phyloP scores from a whole-genome alignment of 2,329 filamentous ascomycete genomes.

The Fusarium graminum region DNA sequence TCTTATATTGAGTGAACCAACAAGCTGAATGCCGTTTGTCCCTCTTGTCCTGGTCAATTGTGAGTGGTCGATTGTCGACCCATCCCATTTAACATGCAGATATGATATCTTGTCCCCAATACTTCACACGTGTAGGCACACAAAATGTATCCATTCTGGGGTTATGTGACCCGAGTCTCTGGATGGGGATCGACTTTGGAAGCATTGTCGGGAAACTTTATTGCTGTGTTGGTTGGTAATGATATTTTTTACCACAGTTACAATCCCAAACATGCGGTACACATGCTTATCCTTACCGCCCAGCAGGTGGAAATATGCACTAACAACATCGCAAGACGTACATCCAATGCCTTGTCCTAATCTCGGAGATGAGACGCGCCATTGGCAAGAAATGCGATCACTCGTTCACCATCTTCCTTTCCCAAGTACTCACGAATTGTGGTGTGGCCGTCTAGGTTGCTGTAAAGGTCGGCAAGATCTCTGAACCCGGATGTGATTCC shows the following conservation, averaged over 20 bases:
- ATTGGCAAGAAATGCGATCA: constrained; percentile 50
- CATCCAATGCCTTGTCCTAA: neutral
- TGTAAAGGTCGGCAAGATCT: constrained; percentile 46
- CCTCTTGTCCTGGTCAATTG: constrained; percentile 16
- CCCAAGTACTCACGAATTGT: constrained; percentile 50
- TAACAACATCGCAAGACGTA: constrained; percentile 9
- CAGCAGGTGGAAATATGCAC: neutral
- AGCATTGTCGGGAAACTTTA: constrained; percentile 12
- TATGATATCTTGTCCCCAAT: constrained; percentile 13
- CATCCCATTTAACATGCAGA: constrained; percentile 33
- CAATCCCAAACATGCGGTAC: constrained; percentile 4
- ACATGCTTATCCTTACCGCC: constrained; percentile 19
- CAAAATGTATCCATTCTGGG: neutral
- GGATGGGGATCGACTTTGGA: constrained; percentile 30
- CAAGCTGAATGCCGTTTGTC: constrained; percentile 4
- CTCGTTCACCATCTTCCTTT: constrained; percentile 46
- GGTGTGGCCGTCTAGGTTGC: constrained; percentile 33
- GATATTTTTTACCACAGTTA: constrained; percentile 6
- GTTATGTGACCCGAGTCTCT: constrained; percentile 21
- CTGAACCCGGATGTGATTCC: constrained; percentile 47
- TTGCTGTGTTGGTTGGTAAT: constrained; percentile 13
- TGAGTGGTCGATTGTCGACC: constrained; percentile 24
- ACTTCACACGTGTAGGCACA: constrained; percentile 10
- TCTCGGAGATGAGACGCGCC: constrained; percentile 33
- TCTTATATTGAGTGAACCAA: constrained; percentile 6